These are phyloP conservation scores for Pseudocercospora crystallina DNA, from an alignment of 2,329 filamentous ascomycete species.

Conservation along the genomic window DNA sequence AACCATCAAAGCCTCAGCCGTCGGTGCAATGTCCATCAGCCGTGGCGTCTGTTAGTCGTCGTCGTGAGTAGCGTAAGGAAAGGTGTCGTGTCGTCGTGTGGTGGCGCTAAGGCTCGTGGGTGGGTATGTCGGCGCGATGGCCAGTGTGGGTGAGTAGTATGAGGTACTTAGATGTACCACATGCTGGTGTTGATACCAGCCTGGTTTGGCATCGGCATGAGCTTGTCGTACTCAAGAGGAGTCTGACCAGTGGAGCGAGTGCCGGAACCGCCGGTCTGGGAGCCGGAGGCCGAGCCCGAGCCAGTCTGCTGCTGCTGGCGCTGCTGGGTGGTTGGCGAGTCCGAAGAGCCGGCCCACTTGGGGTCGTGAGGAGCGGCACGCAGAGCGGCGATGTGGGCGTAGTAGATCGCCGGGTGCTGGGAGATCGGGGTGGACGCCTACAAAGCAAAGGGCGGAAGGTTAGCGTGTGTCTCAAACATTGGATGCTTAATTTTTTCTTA, in stretches of 20 bases:
- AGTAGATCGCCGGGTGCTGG: conserved; percentile 86
- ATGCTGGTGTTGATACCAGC: conserved; percentile 44
- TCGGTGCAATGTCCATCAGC: no score
- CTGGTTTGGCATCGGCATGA: conserved; percentile 43
- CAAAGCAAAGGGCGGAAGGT: no score
- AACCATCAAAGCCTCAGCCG: no score
- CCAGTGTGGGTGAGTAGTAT: not conserved
- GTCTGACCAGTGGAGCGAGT: conserved; percentile 20
- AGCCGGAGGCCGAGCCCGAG: conserved; percentile 21
- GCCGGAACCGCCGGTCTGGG: conserved; percentile 37
- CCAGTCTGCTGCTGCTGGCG: conserved; percentile 16
- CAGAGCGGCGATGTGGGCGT: conserved; percentile 83
- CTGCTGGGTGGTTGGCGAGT: conserved; percentile 17
- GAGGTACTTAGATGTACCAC: conserved; percentile 48
- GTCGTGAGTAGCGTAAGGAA: no score
- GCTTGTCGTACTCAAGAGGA: conserved; percentile 32
- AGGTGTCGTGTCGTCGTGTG: no score
- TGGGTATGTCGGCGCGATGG: no score
- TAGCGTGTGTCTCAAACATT: no score
- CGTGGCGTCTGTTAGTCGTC: no score
- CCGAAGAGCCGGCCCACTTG: conserved; percentile 32
- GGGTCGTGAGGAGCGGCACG: conserved; percentile 76
- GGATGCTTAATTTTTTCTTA: no score
- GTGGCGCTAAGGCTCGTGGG: no score
- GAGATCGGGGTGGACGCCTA: conserved; percentile 94